Percentiles rank a stretch among this genome's conserved stretches.
Conservation (phyloP, 2,329 filamentous ascomycete genomes). For the Colletotrichum limetticola region DNA sequence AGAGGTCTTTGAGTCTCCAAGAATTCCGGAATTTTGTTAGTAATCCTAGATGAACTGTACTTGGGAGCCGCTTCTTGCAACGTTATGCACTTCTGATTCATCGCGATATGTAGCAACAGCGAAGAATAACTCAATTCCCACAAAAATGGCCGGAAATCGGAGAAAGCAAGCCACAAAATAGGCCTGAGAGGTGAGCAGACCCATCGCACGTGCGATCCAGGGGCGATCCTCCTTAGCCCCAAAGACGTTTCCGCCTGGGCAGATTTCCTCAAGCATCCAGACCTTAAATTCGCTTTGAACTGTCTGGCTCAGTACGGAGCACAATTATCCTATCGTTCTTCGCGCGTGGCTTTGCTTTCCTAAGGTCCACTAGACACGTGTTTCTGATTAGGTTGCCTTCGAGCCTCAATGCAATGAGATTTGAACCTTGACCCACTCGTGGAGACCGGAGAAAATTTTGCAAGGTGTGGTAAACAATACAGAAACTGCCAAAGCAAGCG, state of each 20-base stretch:
- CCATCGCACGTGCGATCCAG: not conserved
- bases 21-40: too few relatives aligned
- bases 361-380: not conserved
- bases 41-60: too few relatives aligned
- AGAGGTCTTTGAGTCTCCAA: too few relatives aligned
- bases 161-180: too few relatives aligned
- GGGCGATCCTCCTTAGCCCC: not conserved
- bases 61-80: too few relatives aligned
- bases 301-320: not conserved
- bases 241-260: not conserved
- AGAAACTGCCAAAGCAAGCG: not conserved
- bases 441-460: not conserved
- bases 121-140: too few relatives aligned
- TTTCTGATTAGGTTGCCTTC: not conserved
- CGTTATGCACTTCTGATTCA: too few relatives aligned
- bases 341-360: not conserved
- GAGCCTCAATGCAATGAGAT: not conserved
- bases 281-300: not conserved
- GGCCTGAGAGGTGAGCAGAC: too few relatives aligned
- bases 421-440: not conserved
- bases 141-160: too few relatives aligned
- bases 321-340: not conserved
- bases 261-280: not conserved
- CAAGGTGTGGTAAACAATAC: not conserved
- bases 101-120: too few relatives aligned